Conservation (phyloP, 2,329 filamentous ascomycete species). For the Grosmannia clavigera region DNA sequence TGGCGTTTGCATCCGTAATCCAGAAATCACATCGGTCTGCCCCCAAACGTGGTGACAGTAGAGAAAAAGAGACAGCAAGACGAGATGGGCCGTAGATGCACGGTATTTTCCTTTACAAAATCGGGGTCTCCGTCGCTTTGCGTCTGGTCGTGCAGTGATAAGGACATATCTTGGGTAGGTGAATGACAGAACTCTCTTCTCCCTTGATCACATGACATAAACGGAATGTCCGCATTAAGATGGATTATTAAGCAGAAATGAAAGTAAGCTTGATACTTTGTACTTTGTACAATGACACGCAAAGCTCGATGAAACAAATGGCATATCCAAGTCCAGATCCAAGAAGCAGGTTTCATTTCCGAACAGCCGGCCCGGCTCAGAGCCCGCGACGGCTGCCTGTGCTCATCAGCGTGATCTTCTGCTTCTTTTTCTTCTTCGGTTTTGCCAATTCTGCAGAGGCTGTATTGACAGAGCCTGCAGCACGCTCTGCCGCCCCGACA, state of each 20-base stretch:
- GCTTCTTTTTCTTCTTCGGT: slow-evolving; percentile 52
- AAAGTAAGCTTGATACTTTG: too few species aligned
- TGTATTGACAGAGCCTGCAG: too few species aligned
- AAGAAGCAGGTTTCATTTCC: too few species aligned
- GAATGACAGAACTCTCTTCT: neutral
- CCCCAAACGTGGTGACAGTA: neutral
- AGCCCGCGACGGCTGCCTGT: slow-evolving; percentile 42
- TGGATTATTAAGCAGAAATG: neutral
- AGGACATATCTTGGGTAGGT: neutral
- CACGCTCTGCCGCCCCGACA: too few species aligned
- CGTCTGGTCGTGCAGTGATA: neutral
- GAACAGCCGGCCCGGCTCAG: neutral
- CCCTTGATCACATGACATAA: neutral
- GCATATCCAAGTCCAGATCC: too few species aligned
- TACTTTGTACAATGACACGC: too few species aligned
- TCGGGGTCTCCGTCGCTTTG: neutral
- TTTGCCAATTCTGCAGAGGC: neutral
- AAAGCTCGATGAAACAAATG: neutral
- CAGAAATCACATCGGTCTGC: too few species aligned
- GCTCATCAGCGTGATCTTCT: slow-evolving; percentile 62
- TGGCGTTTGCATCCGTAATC: too few species aligned
- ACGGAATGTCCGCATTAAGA: too few species aligned
- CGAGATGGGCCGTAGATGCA: neutral
- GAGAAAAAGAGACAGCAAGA: neutral
- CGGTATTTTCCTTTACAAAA: neutral